Percentiles rank a stretch among this genome's conserved stretches.
phyloP scores from a whole-genome alignment of 1,284 basidiomycete species.

The Sporisorium iseilematis-ciliati region DNA sequence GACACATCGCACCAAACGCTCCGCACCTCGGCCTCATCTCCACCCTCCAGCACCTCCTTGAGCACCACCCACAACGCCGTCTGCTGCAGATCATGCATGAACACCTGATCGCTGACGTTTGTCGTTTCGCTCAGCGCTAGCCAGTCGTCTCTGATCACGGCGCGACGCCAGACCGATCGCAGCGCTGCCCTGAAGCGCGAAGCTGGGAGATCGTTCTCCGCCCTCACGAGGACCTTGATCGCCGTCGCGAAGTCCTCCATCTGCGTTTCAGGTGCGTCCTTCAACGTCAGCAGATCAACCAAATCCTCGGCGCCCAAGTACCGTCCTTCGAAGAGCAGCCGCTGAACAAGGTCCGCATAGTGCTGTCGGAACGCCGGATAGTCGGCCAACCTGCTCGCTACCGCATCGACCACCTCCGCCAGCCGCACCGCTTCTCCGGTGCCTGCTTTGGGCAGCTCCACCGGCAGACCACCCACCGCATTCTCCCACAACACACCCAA shows the following conservation, averaged over 20 bases:
- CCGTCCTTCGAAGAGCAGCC: slow-evolving; percentile 66
- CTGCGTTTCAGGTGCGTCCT: slow-evolving; percentile 69
- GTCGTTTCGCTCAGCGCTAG: slow-evolving; percentile 46
- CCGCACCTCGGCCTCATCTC: slow-evolving; percentile 14
- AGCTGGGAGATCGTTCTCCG: slow-evolving; percentile 62
- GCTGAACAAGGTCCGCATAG: slow-evolving; percentile 52
- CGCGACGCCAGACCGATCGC: slow-evolving; percentile 83
- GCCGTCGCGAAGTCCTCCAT: slow-evolving; percentile 71
- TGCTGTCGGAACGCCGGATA: slow-evolving; percentile 56
- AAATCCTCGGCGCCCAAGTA: slow-evolving; percentile 72
- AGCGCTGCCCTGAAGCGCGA: slow-evolving; percentile 71
- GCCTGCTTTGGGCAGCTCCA: slow-evolving; percentile 1
- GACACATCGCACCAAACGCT: slow-evolving; percentile 7
- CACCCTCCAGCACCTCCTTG: slow-evolving; percentile 20
- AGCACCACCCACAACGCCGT: slow-evolving; percentile 45
- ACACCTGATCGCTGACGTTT: slow-evolving; percentile 44
- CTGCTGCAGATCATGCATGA: slow-evolving; percentile 32
- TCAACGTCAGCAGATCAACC: slow-evolving; percentile 73
- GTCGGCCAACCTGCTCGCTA: slow-evolving; percentile 37
- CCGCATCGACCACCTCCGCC: slow-evolving; percentile 31
- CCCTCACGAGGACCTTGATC: slow-evolving; percentile 71
- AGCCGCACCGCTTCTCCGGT: slow-evolving; percentile 14
- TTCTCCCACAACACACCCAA: slow-evolving; percentile 63
- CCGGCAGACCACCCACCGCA: slow-evolving; percentile 29
- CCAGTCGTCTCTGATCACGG: slow-evolving; percentile 84